Conservation (phyloP, 1,139 yeast species). For the Diutina neorugosa region DNA sequence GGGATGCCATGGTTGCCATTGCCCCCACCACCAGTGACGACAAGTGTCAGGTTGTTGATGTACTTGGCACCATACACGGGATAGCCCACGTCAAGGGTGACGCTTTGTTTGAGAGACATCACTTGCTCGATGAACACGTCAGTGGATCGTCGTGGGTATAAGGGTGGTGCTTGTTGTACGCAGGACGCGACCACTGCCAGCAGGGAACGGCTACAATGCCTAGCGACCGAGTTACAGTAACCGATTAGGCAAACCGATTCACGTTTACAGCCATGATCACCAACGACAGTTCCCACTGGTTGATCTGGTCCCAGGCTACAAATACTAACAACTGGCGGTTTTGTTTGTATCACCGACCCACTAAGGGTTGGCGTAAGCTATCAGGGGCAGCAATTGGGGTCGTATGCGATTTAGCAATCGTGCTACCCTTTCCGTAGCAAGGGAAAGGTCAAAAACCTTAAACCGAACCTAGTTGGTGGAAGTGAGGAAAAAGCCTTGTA, state of each 20-base stretch:
- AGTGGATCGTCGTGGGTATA: neutral
- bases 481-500: neutral
- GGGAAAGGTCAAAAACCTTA: neutral
- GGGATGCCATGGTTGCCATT: conserved; percentile 83
- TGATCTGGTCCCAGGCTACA: neutral
- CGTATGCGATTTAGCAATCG: neutral
- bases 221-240: neutral
- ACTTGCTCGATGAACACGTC: neutral
- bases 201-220: neutral
- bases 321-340: neutral
- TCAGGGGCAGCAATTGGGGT: neutral
- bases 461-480: neutral
- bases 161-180: neutral
- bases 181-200: neutral
- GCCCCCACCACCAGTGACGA: conserved; percentile 92
- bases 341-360: too few relatives aligned
- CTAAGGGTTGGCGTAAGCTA: neutral
- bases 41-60: conserved; percentile 44
- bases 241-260: neutral
- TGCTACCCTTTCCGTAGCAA: neutral
- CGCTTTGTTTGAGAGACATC: conserved; percentile 3
- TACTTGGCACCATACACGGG: conserved; percentile 78
- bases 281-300: neutral
- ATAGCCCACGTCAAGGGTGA: conserved; percentile 45
- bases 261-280: neutral